Evolutionary conservation across 495 filamentous ascomycete genomes (phyloP).

Genomic region (Penicillium macrosclerotiorum): DNA sequence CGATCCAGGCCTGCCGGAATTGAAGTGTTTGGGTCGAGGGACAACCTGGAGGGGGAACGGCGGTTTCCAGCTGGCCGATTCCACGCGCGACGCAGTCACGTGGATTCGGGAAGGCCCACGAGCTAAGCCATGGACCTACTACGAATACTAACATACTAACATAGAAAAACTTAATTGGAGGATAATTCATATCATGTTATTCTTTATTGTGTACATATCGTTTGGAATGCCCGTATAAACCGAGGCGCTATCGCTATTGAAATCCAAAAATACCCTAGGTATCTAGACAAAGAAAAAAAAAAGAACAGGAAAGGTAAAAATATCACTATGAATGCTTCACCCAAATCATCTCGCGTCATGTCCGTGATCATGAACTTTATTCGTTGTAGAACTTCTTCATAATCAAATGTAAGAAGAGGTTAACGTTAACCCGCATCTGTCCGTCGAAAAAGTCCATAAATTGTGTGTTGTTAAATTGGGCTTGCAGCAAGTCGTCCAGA

Average conservation of each 20-base stretch:
- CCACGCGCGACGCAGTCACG: conserved; percentile 36
- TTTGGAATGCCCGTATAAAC: conserved; percentile 17
- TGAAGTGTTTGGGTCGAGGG: conserved; percentile 10
- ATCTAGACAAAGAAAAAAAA: conserved; percentile 33
- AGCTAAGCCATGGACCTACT: no score
- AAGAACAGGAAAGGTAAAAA: conserved; percentile 26
- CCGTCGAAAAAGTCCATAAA: conserved; percentile 94
- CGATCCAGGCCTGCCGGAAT: conserved; percentile 18
- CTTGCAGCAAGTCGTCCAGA: conserved; percentile 91
- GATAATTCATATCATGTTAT: no score
- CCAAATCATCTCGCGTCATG: conserved; percentile 26
- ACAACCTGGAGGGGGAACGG: conserved; percentile 19
- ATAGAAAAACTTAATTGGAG: no score
- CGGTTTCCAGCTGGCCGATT: conserved; percentile 38
- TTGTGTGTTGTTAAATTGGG: conserved; percentile 93
- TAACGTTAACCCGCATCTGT: conserved; percentile 85
- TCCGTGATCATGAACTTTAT: conserved; percentile 28
- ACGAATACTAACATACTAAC: no score
- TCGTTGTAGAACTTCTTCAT: conserved; percentile 97
- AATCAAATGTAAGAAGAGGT: conserved; percentile 89
- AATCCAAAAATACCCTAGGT: conserved; percentile 30
- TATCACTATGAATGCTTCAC: conserved; percentile 28
- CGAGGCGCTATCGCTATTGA: conserved; percentile 26
- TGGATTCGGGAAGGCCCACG: no score
- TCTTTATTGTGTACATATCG: conserved; percentile 28